Evolutionary conservation across 257 asterid genomes (phyloP).

Genomic region (Solanum dulcamara): DNA sequence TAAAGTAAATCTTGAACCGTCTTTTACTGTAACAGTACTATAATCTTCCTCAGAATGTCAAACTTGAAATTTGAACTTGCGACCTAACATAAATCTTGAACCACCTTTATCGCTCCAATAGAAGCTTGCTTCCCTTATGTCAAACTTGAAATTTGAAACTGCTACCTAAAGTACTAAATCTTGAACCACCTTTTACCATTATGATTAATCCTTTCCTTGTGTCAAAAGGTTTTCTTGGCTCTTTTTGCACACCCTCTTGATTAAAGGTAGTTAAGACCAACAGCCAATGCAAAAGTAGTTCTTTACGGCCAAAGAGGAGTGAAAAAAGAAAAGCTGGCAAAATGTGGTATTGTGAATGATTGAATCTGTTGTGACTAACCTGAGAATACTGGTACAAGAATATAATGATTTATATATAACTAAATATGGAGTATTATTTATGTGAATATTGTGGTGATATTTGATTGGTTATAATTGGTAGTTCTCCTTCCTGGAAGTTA

Average conservation of each 20-base stretch:
- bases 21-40: neutral
- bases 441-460: neutral
- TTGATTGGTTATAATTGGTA: neutral
- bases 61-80: neutral
- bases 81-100: neutral
- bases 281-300: neutral
- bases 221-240: neutral
- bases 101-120: neutral
- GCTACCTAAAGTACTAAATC: too few relatives aligned
- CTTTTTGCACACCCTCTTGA: neutral
- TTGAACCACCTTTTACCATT: neutral
- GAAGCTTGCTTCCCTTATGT: too few relatives aligned
- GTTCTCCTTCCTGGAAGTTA: slow-evolving; percentile 11
- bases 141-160: too few relatives aligned
- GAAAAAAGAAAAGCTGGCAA: neutral
- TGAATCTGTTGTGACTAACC: neutral
- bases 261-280: neutral
- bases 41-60: too few relatives aligned
- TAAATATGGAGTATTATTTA: neutral
- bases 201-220: neutral
- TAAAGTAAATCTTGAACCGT: neutral
- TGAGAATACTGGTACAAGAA: neutral
- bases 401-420: neutral
- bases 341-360: neutral
- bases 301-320: neutral